Conservation (phyloP, 345 rosid genomes). For the Sisymbrium altissimum region DNA sequence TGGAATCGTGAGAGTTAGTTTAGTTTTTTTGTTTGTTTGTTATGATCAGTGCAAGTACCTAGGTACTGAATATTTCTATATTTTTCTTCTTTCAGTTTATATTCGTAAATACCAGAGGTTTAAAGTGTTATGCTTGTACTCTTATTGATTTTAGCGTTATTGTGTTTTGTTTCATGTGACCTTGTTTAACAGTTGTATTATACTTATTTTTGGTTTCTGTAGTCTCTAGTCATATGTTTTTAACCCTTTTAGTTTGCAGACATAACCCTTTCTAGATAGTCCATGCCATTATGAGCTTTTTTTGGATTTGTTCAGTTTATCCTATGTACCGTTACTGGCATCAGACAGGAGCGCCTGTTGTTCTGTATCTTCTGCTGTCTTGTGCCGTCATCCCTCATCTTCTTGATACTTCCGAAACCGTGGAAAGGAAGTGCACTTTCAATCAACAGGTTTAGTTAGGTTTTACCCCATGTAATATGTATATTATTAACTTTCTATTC, state of each 20-base stretch:
- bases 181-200: neutral
- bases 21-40: too few relatives aligned
- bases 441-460: slow-evolving; percentile 66
- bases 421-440: slow-evolving; percentile 93
- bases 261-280: slow-evolving; percentile 77
- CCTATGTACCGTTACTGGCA: slow-evolving; percentile 73
- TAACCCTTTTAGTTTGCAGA: slow-evolving; percentile 45
- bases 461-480: neutral
- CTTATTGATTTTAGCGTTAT: too few relatives aligned
- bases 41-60: too few relatives aligned
- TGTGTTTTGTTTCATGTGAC: too few relatives aligned
- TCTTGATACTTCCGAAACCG: slow-evolving; percentile 81
- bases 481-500: slow-evolving; percentile 5
- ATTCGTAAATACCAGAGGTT: too few relatives aligned
- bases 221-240: neutral
- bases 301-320: slow-evolving; percentile 96
- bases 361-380: slow-evolving; percentile 79
- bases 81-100: too few relatives aligned
- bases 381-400: slow-evolving; percentile 67
- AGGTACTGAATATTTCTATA: too few relatives aligned
- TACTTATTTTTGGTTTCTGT: neutral
- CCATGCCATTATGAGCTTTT: slow-evolving; percentile 67
- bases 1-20: neutral
- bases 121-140: too few relatives aligned
- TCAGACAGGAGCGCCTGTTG: slow-evolving; percentile 82